These are phyloP conservation scores for Epithemia pelagica DNA, from an alignment of 108 stramenopile genomes.

Conservation along the genomic window DNA sequence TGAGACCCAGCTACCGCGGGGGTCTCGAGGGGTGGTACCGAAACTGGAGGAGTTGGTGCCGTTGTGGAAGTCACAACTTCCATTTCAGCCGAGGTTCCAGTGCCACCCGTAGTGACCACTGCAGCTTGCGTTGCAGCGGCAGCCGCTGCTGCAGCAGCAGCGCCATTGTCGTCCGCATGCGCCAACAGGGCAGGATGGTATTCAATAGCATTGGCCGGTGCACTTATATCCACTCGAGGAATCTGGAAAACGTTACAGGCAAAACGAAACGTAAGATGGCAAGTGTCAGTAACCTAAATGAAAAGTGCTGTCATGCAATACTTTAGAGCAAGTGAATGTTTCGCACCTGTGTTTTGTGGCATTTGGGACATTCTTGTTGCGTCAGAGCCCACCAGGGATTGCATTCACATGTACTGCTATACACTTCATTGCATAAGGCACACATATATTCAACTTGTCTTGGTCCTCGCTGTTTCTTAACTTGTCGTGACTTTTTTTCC, in stretches of 20 bases:
- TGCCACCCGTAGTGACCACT: too few species aligned
- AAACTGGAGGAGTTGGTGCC: conserved; percentile 8
- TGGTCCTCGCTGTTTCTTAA: conserved; percentile 45
- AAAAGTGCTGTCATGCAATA: background rate
- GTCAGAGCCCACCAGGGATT: conserved; percentile 85
- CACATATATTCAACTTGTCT: conserved; percentile 78
- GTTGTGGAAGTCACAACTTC: background rate
- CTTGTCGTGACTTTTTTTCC: conserved; percentile 15
- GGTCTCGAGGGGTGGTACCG: background rate
- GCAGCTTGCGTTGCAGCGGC: conserved; percentile 11
- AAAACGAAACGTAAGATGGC: too few species aligned
- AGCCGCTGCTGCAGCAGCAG: conserved; percentile 13
- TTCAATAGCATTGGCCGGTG: conserved; percentile 77
- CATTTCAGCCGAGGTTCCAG: conserved; percentile 5
- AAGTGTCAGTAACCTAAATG: background rate
- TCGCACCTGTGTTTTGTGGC: conserved; percentile 65
- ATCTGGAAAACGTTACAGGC: conserved; percentile 26
- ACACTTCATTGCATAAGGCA: conserved; percentile 74
- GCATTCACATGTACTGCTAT: conserved; percentile 54
- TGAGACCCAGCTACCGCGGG: background rate
- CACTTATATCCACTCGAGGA: conserved; percentile 79
- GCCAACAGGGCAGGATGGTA: conserved; percentile 87
- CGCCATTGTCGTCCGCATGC: conserved; percentile 54
- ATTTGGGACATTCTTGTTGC: conserved; percentile 80
- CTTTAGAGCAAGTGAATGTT: conserved; percentile 6